Percentiles rank a stretch among this genome's conserved stretches.
Evolutionary conservation across 116 monocot species (phyloP).

Genomic region (Dioscorea cayenensis): DNA sequence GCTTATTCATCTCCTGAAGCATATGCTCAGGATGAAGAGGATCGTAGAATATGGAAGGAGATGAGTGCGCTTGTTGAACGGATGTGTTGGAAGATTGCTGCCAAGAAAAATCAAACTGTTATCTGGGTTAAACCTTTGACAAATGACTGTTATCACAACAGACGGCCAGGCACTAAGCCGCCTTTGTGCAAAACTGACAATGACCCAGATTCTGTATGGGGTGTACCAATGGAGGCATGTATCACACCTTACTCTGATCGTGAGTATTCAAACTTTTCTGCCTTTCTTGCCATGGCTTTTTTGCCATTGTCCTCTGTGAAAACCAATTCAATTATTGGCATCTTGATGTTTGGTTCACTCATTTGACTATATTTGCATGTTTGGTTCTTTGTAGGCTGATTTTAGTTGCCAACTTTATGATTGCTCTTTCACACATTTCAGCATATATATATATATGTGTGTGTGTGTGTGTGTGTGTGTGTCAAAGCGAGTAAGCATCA

Average conservation of each 20-base stretch:
- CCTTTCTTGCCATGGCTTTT: background rate
- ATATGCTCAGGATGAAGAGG: conserved; percentile 94
- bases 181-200: conserved; percentile 65
- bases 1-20: conserved; percentile 97
- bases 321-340: background rate
- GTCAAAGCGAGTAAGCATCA: too few relatives aligned
- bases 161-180: conserved; percentile 62
- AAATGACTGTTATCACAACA: conserved; percentile 78
- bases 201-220: conserved; percentile 87
- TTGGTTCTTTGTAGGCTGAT: too few relatives aligned
- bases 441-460: too few relatives aligned
- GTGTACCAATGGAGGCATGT: conserved; percentile 77
- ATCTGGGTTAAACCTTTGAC: conserved; percentile 90
- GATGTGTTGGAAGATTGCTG: conserved; percentile 96
- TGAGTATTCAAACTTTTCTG: conserved; percentile 24
- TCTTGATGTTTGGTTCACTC: background rate
- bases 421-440: too few relatives aligned
- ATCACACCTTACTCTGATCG: conserved; percentile 81
- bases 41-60: conserved; percentile 79
- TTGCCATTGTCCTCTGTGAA: background rate
- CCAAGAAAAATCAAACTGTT: conserved; percentile 84
- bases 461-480: too few relatives aligned
- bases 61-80: conserved; percentile 85
- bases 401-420: too few relatives aligned
- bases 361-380: too few relatives aligned